Conservation (phyloP, 78 protist genomes). For the Fonticula alba region DNA sequence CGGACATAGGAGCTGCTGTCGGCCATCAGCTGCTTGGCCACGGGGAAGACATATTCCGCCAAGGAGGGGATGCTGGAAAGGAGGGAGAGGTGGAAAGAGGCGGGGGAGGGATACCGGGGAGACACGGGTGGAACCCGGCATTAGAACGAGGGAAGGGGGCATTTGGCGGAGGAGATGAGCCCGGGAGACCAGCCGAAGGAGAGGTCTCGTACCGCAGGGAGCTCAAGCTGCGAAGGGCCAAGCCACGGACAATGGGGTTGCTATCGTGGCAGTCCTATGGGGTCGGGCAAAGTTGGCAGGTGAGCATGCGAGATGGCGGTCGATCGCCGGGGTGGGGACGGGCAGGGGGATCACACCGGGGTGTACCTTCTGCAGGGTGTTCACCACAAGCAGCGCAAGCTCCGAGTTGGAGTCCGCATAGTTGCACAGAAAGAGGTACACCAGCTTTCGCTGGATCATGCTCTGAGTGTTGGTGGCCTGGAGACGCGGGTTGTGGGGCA, state of each 20-base stretch:
- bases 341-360: no score
- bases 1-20: conserved; percentile 77
- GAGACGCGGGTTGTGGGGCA: no score
- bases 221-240: conserved; percentile 68
- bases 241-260: conserved; percentile 82
- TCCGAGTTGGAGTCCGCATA: conserved; percentile 51
- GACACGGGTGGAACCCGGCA: background rate
- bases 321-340: no score
- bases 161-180: conserved; percentile 2
- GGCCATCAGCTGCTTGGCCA: conserved; percentile 25
- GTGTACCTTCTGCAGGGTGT: conserved; percentile 68
- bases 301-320: no score
- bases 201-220: conserved; percentile 15
- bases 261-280: conserved; percentile 21
- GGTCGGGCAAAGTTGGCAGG: no score
- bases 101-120: background rate
- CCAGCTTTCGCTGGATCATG: conserved; percentile 59
- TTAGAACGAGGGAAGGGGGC: background rate
- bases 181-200: conserved; percentile 18
- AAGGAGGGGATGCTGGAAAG: conserved; percentile 14
- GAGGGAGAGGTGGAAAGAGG: background rate
- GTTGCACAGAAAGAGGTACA: conserved; percentile 51
- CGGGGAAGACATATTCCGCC: conserved; percentile 53
- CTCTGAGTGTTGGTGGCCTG: conserved; percentile 36
- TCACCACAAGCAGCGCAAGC: conserved; percentile 57